A percentile compares a stretch with the other conserved stretches of the same genome.
Evolutionary conservation across 228 moss, liverwort and hornwort species (phyloP).

Genomic region (Sphagnum magellanicum): DNA sequence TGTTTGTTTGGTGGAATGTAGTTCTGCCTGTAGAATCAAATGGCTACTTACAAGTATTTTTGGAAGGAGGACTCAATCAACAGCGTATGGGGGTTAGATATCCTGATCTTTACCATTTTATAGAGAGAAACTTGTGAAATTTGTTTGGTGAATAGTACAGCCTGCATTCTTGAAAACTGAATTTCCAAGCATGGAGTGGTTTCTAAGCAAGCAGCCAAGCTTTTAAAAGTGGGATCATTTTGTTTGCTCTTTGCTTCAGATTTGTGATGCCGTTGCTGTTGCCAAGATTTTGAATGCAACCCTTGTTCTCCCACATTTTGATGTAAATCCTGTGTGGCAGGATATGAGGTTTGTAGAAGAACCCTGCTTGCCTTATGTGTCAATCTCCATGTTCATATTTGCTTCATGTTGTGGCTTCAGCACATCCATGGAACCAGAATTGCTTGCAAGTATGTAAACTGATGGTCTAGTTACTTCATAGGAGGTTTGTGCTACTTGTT

Average conservation of each 20-base stretch:
- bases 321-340: conserved; percentile 87
- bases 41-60: conserved; percentile 88
- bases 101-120: conserved; percentile 1
- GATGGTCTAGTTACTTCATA: neutral
- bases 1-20: conserved; percentile 32
- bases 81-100: conserved; percentile 90
- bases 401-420: neutral
- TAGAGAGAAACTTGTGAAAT: neutral
- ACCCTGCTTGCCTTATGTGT: conserved; percentile 1
- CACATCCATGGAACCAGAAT: neutral
- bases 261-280: conserved; percentile 95
- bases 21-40: conserved; percentile 38
- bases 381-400: neutral
- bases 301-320: conserved; percentile 81
- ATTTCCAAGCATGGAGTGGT: neutral
- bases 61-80: conserved; percentile 97
- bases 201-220: neutral
- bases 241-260: conserved; percentile 19
- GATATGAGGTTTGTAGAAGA: conserved; percentile 60
- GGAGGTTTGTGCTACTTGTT: neutral
- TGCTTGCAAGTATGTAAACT: neutral
- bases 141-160: neutral
- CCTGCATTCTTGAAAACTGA: neutral
- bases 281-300: conserved; percentile 88
- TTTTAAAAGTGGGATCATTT: neutral